These are phyloP conservation scores for Ballota nigra DNA, from an alignment of 257 asterid genomes.

Conservation along the genomic window DNA sequence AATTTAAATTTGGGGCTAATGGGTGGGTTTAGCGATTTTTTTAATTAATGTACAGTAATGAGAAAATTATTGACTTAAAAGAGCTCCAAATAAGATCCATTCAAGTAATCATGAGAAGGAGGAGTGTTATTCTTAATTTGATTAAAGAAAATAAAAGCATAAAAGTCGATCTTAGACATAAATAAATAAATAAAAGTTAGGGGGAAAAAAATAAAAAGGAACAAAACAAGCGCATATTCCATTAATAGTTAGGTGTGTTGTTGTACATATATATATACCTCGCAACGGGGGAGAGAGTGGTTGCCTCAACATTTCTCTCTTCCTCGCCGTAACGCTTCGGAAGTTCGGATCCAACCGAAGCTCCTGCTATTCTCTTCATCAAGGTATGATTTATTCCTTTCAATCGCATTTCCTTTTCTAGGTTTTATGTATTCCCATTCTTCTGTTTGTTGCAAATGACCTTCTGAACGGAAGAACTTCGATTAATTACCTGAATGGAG, in stretches of 20 bases:
- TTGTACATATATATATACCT: neutral
- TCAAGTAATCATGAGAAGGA: no score
- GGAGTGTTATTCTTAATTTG: no score
- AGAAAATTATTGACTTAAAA: no score
- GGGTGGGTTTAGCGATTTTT: no score
- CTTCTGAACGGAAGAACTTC: neutral
- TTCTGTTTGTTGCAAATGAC: neutral
- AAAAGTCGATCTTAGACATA: no score
- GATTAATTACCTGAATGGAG: neutral
- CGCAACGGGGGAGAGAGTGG: neutral
- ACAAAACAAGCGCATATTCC: neutral
- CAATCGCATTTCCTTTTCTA: neutral
- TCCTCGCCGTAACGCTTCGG: constrained; percentile 11
- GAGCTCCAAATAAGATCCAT: no score
- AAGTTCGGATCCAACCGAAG: constrained; percentile 31
- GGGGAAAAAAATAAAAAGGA: neutral
- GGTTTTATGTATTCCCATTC: neutral
- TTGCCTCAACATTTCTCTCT: constrained; percentile 5
- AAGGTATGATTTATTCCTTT: constrained; percentile 10
- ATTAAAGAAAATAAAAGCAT: no score
- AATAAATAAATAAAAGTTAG: neutral
- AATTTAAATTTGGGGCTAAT: no score
- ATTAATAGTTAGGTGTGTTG: neutral
- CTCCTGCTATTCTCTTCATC: constrained; percentile 19
- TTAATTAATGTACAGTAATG: no score